Evolutionary conservation across 768 basidiomycete species (phyloP).

Genomic region (Hericium rajendrae): DNA sequence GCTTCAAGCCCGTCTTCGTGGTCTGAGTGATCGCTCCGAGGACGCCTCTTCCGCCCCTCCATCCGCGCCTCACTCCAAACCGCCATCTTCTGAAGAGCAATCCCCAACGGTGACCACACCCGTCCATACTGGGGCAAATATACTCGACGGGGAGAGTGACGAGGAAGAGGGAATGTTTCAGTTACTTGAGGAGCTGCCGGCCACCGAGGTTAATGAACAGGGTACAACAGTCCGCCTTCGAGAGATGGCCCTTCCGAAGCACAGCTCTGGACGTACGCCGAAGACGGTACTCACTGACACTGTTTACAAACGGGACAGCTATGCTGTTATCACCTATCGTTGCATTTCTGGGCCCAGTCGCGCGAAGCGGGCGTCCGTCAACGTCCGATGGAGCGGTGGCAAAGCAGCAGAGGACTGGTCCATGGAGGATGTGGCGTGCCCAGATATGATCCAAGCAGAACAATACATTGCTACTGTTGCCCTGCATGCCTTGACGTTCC

Average conservation of each 20-base stretch:
- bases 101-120: too few species aligned
- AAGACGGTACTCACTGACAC: conserved; percentile 61
- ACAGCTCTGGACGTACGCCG: conserved; percentile 75
- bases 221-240: conserved; percentile 47
- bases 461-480: conserved; percentile 85
- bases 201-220: conserved; percentile 42
- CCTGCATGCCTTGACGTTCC: conserved; percentile 68
- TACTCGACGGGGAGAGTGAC: conserved; percentile 41
- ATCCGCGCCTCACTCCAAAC: background rate
- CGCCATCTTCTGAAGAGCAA: too few species aligned
- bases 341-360: conserved; percentile 62
- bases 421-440: conserved; percentile 83
- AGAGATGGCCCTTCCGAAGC: conserved; percentile 76
- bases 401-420: conserved; percentile 48
- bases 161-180: conserved; percentile 61
- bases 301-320: conserved; percentile 59
- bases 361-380: conserved; percentile 63
- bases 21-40: background rate
- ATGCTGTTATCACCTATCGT: conserved; percentile 64
- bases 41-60: background rate
- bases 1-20: conserved; percentile 36
- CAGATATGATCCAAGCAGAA: conserved; percentile 70
- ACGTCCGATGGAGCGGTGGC: conserved; percentile 62
- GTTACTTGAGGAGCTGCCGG: conserved; percentile 57
- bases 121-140: conserved; percentile 20